phyloP scores from a whole-genome alignment of 2,329 filamentous ascomycete genomes.

The Pyrenochaeta sp. region DNA sequence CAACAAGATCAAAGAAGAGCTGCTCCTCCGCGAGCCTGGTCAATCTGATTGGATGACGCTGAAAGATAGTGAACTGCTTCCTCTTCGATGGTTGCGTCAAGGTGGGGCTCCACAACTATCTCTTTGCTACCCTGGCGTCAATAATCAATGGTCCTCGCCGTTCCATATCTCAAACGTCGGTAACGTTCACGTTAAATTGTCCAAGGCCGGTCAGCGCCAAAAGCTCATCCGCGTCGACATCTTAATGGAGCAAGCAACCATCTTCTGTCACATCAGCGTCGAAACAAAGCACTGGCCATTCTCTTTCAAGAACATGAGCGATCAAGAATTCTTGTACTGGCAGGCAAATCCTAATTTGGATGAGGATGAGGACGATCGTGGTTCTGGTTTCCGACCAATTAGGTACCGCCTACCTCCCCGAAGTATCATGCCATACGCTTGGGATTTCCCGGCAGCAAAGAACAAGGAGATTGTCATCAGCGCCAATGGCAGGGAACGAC shows the following conservation, averaged over 20 bases:
- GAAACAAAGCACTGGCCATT: conserved; percentile 98
- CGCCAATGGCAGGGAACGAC: conserved; percentile 80
- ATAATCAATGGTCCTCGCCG: conserved; percentile 96
- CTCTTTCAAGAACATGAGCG: conserved; percentile 98
- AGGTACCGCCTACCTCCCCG: conserved; percentile 89
- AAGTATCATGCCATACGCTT: conserved; percentile 99
- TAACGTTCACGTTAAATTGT: conserved; percentile 90
- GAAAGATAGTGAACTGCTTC: conserved; percentile 79
- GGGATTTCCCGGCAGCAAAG: conserved; percentile 99
- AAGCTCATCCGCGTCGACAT: conserved; percentile 87
- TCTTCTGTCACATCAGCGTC: conserved; percentile 89
- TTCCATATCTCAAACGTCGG: conserved; percentile 98
- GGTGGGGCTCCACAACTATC: conserved; percentile 86
- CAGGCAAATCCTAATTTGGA: conserved; percentile 93
- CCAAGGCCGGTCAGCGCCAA: conserved; percentile 88
- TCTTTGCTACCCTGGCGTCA: conserved; percentile 89
- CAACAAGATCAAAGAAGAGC: conserved; percentile 88
- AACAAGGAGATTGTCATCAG: conserved; percentile 90
- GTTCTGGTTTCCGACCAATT: conserved; percentile 90
- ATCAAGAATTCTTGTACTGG: conserved; percentile 95
- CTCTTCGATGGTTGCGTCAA: conserved; percentile 89
- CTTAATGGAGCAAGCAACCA: conserved; percentile 89
- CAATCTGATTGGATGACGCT: conserved; percentile 85
- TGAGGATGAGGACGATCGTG: conserved; percentile 83
- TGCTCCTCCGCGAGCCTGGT: conserved; percentile 89